phyloP scores from a whole-genome alignment of 768 basidiomycete species.

The Leccinellum luteum region DNA sequence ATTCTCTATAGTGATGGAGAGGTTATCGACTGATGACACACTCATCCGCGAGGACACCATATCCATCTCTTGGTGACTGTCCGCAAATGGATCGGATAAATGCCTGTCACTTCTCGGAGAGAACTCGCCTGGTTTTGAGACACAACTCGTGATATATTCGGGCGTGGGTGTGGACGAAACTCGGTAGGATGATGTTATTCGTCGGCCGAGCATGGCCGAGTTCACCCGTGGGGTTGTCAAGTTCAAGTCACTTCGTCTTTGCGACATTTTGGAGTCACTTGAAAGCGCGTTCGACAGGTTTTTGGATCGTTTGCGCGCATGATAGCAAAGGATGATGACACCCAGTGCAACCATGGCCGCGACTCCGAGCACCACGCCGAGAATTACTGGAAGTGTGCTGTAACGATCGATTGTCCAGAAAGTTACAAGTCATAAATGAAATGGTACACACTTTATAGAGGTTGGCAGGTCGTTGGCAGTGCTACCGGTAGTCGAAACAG shows the following conservation, averaged over 20 bases:
- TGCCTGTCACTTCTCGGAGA: constrained; percentile 7
- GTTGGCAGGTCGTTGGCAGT: not conserved
- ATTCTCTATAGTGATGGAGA: not conserved
- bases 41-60: constrained; percentile 13
- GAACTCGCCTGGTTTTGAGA: constrained; percentile 7
- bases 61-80: not conserved
- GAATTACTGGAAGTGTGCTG: constrained; percentile 14
- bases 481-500: constrained; percentile 3
- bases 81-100: constrained; percentile 19
- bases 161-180: not conserved
- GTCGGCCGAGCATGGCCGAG: not conserved
- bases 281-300: not conserved
- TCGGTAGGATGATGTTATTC: not conserved
- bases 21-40: not conserved
- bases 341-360: constrained; percentile 7
- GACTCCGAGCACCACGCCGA: constrained; percentile 7
- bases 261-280: not conserved
- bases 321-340: constrained; percentile 3
- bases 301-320: not conserved
- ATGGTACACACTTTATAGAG: constrained; percentile 9
- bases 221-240: not conserved
- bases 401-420: not conserved
- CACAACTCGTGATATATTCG: not conserved
- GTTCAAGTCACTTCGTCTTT: not conserved
- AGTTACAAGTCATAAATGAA: not conserved